Evolutionary conservation across 2,329 filamentous ascomycete species (phyloP).

Genomic region (Diaporthe citrichinensis): DNA sequence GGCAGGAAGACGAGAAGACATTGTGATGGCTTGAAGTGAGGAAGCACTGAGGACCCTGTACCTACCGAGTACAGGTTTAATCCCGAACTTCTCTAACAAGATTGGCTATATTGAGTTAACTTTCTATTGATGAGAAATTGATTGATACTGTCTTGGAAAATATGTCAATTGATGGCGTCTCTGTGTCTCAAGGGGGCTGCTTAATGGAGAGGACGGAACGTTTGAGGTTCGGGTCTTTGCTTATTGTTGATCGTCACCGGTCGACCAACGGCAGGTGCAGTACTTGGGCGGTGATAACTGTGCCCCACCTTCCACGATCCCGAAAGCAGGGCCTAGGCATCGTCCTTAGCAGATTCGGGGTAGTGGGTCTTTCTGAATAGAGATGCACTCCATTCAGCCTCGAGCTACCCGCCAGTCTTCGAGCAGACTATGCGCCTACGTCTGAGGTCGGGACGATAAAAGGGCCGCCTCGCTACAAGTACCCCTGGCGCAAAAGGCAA

Average conservation of each 20-base stretch:
- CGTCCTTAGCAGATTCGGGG: not conserved
- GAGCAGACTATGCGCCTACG: constrained; percentile 1
- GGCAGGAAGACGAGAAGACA: constrained; percentile 74
- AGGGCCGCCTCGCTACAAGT: not conserved
- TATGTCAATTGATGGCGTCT: not conserved
- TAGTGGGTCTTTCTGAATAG: constrained; percentile 3
- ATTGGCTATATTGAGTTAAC: too few species aligned
- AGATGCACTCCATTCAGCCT: not conserved
- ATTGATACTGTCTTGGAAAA: not conserved
- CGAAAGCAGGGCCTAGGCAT: accelerated
- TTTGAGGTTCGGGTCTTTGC: not conserved
- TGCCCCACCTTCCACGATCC: not conserved
- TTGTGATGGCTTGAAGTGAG: constrained; percentile 46
- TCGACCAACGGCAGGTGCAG: not conserved
- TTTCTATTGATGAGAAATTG: not conserved
- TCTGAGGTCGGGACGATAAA: constrained; percentile 9
- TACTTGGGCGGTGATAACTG: not conserved
- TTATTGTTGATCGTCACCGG: not conserved
- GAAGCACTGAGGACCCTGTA: not conserved
- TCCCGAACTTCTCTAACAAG: not conserved
- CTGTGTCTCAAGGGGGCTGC: not conserved
- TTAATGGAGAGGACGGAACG: not conserved
- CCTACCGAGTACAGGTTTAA: not conserved
- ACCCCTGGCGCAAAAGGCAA: constrained; percentile 14
- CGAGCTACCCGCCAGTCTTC: not conserved